Conservation (phyloP, 179 eudicot genomes). For the Beta lomatogona region DNA sequence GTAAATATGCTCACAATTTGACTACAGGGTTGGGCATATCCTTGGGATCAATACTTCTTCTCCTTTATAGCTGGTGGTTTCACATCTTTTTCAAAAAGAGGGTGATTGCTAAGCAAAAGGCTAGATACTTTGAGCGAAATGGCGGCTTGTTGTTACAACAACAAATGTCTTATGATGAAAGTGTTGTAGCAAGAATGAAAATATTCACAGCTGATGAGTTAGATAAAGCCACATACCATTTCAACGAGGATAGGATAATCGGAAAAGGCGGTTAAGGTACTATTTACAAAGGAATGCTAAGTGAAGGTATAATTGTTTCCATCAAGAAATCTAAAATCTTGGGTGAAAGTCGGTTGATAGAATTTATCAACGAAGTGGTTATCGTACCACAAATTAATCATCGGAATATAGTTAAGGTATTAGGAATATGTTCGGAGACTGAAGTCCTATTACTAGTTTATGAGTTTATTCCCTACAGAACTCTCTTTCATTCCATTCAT, state of each 20-base stretch:
- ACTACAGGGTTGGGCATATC: constrained; percentile 30
- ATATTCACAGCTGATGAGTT: constrained; percentile 47
- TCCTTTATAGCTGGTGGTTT: constrained; percentile 31
- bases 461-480: constrained; percentile 49
- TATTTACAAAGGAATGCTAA: constrained; percentile 52
- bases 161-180: constrained; percentile 36
- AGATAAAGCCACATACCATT: constrained; percentile 52
- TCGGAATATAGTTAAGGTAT: constrained; percentile 50
- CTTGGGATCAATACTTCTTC: constrained; percentile 31
- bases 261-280: constrained; percentile 67
- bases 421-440: constrained; percentile 57
- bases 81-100: constrained; percentile 19
- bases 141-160: constrained; percentile 43
- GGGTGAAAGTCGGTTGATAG: constrained; percentile 35
- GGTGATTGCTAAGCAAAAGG: constrained; percentile 26
- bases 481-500: constrained; percentile 45
- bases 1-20: not conserved
- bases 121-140: constrained; percentile 33
- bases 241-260: constrained; percentile 41
- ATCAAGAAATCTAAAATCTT: constrained; percentile 44
- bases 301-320: constrained; percentile 46
- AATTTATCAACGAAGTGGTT: constrained; percentile 58
- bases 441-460: constrained; percentile 53
- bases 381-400: constrained; percentile 55
- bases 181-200: no score